phyloP scores from a whole-genome alignment of 352 stramenopile genomes.

The Globisporangium abappressorium region DNA sequence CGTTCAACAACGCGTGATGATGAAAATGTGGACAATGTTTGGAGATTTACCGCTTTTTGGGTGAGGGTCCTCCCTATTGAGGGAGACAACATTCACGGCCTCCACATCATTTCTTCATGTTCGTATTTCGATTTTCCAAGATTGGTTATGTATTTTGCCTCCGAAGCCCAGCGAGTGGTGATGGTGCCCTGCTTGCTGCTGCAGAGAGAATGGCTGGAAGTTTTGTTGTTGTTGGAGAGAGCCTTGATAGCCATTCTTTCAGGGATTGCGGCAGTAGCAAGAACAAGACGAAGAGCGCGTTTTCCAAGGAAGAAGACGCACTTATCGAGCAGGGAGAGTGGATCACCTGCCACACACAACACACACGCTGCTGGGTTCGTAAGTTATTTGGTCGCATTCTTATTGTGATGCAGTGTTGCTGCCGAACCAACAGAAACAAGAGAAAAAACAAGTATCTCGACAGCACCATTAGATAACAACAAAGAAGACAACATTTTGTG shows the following conservation, averaged over 20 bases:
- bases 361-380: not conserved
- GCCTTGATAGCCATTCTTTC: not conserved
- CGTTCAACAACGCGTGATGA: slow-evolving; percentile 11
- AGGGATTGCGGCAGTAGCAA: not conserved
- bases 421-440: not conserved
- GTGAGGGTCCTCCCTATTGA: not conserved
- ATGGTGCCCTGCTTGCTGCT: not conserved
- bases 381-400: slow-evolving; percentile 10
- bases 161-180: not conserved
- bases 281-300: not conserved
- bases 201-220: not conserved
- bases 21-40: not conserved
- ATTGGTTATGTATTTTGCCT: not conserved
- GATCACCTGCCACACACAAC: not conserved
- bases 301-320: not conserved
- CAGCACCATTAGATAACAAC: not conserved
- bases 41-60: not conserved
- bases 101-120: not conserved
- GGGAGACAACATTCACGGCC: not conserved
- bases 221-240: not conserved
- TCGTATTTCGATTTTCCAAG: not conserved
- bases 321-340: not conserved
- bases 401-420: not conserved
- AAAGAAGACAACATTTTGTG: not conserved
- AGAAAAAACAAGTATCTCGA: not conserved